Conservation (phyloP, 192 early-diverging fungal species). For the Rhizophagus sp. region DNA sequence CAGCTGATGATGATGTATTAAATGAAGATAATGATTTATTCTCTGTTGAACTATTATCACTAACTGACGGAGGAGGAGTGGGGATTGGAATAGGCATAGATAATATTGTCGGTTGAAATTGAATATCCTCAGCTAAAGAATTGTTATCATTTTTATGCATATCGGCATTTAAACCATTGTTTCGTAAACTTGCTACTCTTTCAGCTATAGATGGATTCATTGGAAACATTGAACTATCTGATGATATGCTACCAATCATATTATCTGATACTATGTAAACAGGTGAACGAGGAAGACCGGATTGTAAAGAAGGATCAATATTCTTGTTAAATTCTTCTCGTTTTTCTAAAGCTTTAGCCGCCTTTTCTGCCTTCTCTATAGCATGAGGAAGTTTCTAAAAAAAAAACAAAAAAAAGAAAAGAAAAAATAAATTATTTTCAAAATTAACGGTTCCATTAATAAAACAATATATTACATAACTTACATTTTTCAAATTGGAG, state of each 20-base stretch:
- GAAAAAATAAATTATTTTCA: not conserved
- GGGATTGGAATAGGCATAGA: not conserved
- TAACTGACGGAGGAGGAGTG: not conserved
- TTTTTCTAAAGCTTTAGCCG: not conserved
- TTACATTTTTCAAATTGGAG: not conserved
- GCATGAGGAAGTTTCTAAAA: not conserved
- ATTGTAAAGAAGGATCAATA: no score
- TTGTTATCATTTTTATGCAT: not conserved
- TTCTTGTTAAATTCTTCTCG: not conserved
- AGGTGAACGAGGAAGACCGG: not conserved
- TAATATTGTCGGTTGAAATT: not conserved
- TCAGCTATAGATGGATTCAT: not conserved
- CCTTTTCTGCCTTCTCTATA: not conserved
- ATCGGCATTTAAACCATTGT: not conserved
- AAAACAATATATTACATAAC: not conserved
- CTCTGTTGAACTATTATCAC: not conserved
- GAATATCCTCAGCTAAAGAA: not conserved
- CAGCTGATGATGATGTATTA: not conserved
- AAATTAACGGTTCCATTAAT: no score
- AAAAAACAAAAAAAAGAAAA: not conserved
- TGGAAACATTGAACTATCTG: not conserved
- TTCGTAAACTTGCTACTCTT: not conserved
- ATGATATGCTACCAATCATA: slow-evolving; percentile 7
- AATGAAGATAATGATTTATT: not conserved
- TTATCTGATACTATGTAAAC: slow-evolving; percentile 18